phyloP scores from a whole-genome alignment of 495 filamentous ascomycete species.

The Polyplosphaeria fusca region DNA sequence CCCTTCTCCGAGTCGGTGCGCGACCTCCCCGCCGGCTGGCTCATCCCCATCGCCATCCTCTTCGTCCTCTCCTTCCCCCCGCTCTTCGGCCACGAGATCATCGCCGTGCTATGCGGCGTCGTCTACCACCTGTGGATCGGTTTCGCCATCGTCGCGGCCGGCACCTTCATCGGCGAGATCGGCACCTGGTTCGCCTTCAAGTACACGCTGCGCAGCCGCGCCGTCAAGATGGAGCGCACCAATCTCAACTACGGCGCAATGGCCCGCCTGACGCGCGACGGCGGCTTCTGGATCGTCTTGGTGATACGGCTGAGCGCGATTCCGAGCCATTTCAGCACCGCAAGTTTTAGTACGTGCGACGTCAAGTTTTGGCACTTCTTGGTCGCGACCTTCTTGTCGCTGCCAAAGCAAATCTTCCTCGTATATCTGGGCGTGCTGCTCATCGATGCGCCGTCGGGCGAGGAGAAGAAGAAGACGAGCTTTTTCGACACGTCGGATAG shows the following conservation, averaged over 20 bases:
- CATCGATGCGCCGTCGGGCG: not conserved
- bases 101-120: constrained; percentile 23
- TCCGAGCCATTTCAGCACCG: constrained; percentile 23
- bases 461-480: not conserved
- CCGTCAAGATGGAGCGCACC: constrained; percentile 17
- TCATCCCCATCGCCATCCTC: constrained; percentile 23
- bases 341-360: constrained; percentile 25
- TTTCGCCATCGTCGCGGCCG: constrained; percentile 21
- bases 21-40: constrained; percentile 23
- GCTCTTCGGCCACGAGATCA: constrained; percentile 22
- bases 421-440: constrained; percentile 26
- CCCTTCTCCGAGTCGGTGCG: constrained; percentile 20
- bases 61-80: constrained; percentile 25
- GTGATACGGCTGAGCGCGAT: constrained; percentile 19
- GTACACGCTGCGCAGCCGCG: constrained; percentile 10
- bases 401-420: constrained; percentile 28
- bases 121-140: constrained; percentile 25
- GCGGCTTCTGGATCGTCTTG: constrained; percentile 27
- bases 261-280: constrained; percentile 23
- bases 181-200: constrained; percentile 27
- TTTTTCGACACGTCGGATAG: constrained; percentile 1
- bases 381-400: constrained; percentile 19
- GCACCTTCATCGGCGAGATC: constrained; percentile 26
- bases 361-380: constrained; percentile 23
- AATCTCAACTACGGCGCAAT: constrained; percentile 27